These are phyloP conservation scores for Chrysopogon serrulatus DNA, from an alignment of 176 grass and related monocot genomes.

Conservation along the genomic window DNA sequence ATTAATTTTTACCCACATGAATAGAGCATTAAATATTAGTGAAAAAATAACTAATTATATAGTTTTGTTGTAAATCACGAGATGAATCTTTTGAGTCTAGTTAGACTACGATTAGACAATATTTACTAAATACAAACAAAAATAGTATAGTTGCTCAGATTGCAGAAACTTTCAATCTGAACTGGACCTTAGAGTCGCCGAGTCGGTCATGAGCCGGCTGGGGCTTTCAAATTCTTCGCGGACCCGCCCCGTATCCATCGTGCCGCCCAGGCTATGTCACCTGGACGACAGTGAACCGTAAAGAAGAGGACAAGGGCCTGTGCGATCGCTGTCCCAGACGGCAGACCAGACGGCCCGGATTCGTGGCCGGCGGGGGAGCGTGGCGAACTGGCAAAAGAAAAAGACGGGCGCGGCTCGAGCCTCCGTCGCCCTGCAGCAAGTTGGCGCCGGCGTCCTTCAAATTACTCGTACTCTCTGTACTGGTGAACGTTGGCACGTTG, in stretches of 20 bases:
- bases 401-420: neutral
- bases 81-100: no score
- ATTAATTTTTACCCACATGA: no score
- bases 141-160: no score
- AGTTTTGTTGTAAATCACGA: no score
- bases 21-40: no score
- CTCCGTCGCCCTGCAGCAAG: neutral
- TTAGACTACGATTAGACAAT: no score
- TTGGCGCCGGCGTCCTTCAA: constrained; percentile 9
- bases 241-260: neutral
- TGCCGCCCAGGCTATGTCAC: neutral
- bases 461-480: no score
- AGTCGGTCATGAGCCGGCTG: neutral
- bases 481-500: neutral
- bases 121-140: no score
- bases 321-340: neutral
- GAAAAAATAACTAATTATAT: no score
- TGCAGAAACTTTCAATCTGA: no score
- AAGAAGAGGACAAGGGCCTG: neutral
- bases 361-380: neutral
- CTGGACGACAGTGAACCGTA: neutral
- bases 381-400: neutral
- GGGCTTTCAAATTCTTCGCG: neutral
- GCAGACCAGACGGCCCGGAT: neutral
- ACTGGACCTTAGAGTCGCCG: neutral